A percentile compares a stretch with the other conserved stretches of the same genome.
Evolutionary conservation across 2,329 filamentous ascomycete genomes (phyloP).

Genomic region (Xylariaceae sp.): DNA sequence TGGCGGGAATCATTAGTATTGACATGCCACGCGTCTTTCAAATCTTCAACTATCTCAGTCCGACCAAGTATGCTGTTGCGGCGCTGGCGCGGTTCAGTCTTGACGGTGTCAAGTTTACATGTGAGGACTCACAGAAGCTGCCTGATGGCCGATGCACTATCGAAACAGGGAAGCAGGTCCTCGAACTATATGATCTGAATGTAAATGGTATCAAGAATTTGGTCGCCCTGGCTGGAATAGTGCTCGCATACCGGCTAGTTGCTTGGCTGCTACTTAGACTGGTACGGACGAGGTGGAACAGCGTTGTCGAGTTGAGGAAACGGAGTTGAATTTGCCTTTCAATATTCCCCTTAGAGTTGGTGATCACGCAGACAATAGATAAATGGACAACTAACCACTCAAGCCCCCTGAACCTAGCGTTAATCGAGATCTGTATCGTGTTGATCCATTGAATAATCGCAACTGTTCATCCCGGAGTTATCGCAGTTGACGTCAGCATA

Average conservation of each 20-base stretch:
- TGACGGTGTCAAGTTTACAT: conserved; percentile 66
- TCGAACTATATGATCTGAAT: conserved; percentile 71
- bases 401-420: too few species aligned
- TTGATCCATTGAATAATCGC: neutral
- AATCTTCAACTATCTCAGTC: conserved; percentile 74
- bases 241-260: conserved; percentile 69
- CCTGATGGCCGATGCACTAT: conserved; percentile 69
- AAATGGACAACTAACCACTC: too few species aligned
- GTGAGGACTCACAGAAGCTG: conserved; percentile 64
- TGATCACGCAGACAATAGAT: too few species aligned
- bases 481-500: conserved; percentile 25
- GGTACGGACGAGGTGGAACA: conserved; percentile 60
- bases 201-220: conserved; percentile 67
- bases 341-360: too few species aligned
- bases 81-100: conserved; percentile 73
- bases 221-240: conserved; percentile 66
- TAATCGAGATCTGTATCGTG: neutral
- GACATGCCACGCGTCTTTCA: conserved; percentile 70
- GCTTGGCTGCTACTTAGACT: conserved; percentile 65
- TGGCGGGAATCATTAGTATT: conserved; percentile 75
- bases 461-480: conserved; percentile 1
- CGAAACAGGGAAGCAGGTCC: conserved; percentile 69
- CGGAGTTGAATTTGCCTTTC: too few species aligned
- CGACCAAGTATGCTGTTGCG: conserved; percentile 72
- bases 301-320: conserved; percentile 35